These are phyloP conservation scores for maize (Zea mays) DNA, from an alignment of 176 grass and related monocot species.

Conservation along the genomic window Zm-B73-REFERENCE-NAM-5.0 NC_050102.1:13966001-13966500, in stretches of 20 bases:
- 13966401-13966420: neutral
- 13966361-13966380: neutral
- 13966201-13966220: neutral
- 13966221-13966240: slow-evolving; percentile 22
- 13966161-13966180: slow-evolving; percentile 44
- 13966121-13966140: slow-evolving; percentile 91
- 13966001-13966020: slow-evolving; percentile 86
- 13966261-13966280: too few species aligned
- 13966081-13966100: slow-evolving; percentile 87
- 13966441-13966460: neutral
- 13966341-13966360: neutral
- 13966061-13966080: slow-evolving; percentile 57
- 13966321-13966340: neutral
- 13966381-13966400: neutral
- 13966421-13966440: slow-evolving; percentile 14
- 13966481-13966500: too few species aligned
- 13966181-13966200: slow-evolving; percentile 29
- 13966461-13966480: too few species aligned
- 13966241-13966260: slow-evolving; percentile 51
- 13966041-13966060: slow-evolving; percentile 72
- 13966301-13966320: neutral
- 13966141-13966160: slow-evolving; percentile 62
- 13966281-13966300: neutral
- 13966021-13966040: slow-evolving; percentile 81
- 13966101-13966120: slow-evolving; percentile 70